These are phyloP conservation scores for Aaosphaeria pasadenensis DNA, from an alignment of 2,329 filamentous ascomycete species.

Conservation along the genomic window DNA sequence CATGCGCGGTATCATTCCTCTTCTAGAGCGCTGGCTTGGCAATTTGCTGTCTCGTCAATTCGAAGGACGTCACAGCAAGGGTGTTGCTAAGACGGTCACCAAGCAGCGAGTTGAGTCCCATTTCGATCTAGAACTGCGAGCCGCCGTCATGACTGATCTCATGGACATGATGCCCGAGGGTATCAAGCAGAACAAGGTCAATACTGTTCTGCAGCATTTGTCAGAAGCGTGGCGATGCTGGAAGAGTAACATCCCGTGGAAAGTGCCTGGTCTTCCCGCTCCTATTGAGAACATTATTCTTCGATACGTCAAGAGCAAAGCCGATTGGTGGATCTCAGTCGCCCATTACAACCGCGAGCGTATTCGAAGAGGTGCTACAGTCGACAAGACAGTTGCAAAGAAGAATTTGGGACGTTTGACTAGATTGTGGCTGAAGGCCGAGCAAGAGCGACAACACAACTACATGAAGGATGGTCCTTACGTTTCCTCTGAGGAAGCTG, in stretches of 20 bases:
- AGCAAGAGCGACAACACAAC: conserved; percentile 98
- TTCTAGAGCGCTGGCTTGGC: conserved; percentile 95
- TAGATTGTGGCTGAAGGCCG: conserved; percentile 93
- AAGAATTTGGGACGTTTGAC: conserved; percentile 97
- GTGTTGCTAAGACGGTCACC: conserved; percentile 97
- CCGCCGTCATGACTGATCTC: conserved; percentile 96
- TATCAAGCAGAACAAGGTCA: conserved; percentile 99
- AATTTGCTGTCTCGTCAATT: conserved; percentile 97
- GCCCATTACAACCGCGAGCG: conserved; percentile 98
- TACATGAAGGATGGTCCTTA: conserved; percentile 99
- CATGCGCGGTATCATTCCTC: conserved; percentile 95
- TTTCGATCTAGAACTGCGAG: conserved; percentile 93
- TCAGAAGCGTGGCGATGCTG: conserved; percentile 99
- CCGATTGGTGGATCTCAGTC: conserved; percentile 99
- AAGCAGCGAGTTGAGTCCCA: conserved; percentile 99
- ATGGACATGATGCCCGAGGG: conserved; percentile 99
- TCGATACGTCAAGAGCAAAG: conserved; percentile 98
- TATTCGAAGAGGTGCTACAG: conserved; percentile 91
- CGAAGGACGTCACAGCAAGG: conserved; percentile 97
- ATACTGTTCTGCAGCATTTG: conserved; percentile 93
- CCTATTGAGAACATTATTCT: conserved; percentile 99
- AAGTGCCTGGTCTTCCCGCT: conserved; percentile 92
- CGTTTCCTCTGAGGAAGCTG: conserved; percentile 95
- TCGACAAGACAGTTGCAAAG: conserved; percentile 99
- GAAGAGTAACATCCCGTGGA: conserved; percentile 99